Conservation (phyloP, 73 alveolate species). For the Stentor roeselii region DNA sequence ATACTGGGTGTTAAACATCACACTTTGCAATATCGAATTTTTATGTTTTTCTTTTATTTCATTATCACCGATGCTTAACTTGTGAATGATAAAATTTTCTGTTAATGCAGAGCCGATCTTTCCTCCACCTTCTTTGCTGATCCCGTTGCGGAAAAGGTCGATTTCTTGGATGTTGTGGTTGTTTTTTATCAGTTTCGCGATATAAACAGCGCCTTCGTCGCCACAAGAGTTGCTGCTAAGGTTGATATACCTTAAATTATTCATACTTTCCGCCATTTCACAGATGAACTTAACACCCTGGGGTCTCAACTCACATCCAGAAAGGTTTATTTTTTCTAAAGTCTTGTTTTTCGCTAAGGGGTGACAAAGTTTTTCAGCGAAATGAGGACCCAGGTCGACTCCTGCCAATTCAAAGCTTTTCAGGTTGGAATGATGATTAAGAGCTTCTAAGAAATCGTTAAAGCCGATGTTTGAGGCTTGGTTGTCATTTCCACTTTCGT, state of each 20-base stretch:
- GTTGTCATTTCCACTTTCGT: background rate
- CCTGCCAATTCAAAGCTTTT: conserved; percentile 42
- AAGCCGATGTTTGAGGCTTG: conserved; percentile 31
- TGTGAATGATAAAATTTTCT: conserved; percentile 63
- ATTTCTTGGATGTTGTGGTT: conserved; percentile 49
- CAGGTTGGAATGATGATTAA: conserved; percentile 32
- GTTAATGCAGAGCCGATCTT: conserved; percentile 62
- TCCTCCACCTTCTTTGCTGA: conserved; percentile 54
- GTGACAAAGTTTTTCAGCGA: conserved; percentile 35
- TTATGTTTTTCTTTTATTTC: conserved; percentile 47
- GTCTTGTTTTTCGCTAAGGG: conserved; percentile 39
- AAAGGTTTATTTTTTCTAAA: conserved; percentile 46
- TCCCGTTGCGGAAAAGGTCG: conserved; percentile 56
- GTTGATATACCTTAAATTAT: conserved; percentile 33
- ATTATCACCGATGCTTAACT: conserved; percentile 64
- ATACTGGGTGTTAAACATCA: conserved; percentile 63
- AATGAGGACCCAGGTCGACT: conserved; percentile 51
- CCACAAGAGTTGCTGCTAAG: conserved; percentile 57
- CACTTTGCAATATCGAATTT: conserved; percentile 54
- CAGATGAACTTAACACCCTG: conserved; percentile 41
- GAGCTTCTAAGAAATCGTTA: conserved; percentile 53
- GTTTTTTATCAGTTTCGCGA: conserved; percentile 43
- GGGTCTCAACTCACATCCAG: conserved; percentile 58
- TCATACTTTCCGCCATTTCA: conserved; percentile 35
- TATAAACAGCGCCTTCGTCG: conserved; percentile 61